A percentile compares a stretch with the other conserved stretches of the same genome.
Evolutionary conservation across 139 green algal genomes (phyloP).

Genomic region (Raphidocelis subcapitata): DNA sequence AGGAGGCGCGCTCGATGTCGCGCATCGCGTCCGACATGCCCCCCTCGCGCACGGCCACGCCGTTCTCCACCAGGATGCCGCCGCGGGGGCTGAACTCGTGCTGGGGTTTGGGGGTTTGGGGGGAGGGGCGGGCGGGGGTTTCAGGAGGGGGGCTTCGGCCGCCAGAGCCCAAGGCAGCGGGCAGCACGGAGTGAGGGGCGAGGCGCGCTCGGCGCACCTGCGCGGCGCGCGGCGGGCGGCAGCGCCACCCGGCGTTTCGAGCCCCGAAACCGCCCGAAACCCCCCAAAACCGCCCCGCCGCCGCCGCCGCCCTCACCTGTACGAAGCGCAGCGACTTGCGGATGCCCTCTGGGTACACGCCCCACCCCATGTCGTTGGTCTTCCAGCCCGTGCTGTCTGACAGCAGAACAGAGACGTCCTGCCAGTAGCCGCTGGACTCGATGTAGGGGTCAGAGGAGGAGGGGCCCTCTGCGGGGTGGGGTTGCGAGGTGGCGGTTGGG

Average conservation of each 20-base stretch:
- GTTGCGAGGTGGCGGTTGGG: too few relatives aligned
- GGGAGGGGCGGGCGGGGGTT: too few relatives aligned
- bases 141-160: too few relatives aligned
- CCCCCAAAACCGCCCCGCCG: not conserved
- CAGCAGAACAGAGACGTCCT: conserved; percentile 30
- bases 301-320: not conserved
- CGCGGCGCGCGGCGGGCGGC: not conserved
- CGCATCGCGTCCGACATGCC: conserved; percentile 20
- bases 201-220: not conserved
- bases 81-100: conserved; percentile 32
- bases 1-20: conserved; percentile 34
- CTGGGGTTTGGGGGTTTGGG: not conserved
- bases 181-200: not conserved
- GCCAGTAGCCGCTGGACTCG: conserved; percentile 35
- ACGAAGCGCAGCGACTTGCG: conserved; percentile 33
- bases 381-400: conserved; percentile 26
- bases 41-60: conserved; percentile 24
- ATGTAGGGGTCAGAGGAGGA: conserved; percentile 20
- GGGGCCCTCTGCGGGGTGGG: too few relatives aligned
- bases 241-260: not conserved
- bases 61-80: conserved; percentile 31
- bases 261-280: not conserved
- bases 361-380: conserved; percentile 41
- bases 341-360: conserved; percentile 34
- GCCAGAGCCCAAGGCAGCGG: not conserved